A percentile compares a stretch with the other conserved stretches of the same genome.
phyloP scores from a whole-genome alignment of 2,329 filamentous ascomycete species.

The Penicillium sp. region DNA sequence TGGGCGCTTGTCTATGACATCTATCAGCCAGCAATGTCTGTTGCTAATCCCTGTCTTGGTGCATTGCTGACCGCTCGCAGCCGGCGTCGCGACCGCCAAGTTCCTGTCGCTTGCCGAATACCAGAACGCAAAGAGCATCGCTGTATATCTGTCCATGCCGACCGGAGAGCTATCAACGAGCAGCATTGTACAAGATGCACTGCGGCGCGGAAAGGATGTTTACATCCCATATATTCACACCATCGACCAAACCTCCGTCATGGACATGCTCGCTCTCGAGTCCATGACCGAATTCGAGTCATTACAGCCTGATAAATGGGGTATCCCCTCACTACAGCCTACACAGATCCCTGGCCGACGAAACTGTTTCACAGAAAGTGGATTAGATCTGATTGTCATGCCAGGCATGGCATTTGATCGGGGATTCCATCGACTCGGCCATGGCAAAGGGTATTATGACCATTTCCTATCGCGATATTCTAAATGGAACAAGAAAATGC shows the following conservation, averaged over 20 bases:
- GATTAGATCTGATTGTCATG: constrained; percentile 82
- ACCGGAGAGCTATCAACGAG: constrained; percentile 80
- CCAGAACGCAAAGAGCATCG: constrained; percentile 69
- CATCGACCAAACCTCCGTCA: constrained; percentile 63
- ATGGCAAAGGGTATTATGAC: constrained; percentile 97
- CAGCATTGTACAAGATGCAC: constrained; percentile 75
- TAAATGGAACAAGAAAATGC: constrained; percentile 47
- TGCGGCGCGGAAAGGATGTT: constrained; percentile 74
- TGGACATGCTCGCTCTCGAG: constrained; percentile 89
- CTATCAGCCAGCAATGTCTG: constrained; percentile 69
- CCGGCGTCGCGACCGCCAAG: constrained; percentile 61
- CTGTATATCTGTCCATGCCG: constrained; percentile 93
- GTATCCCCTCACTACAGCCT: constrained; percentile 79
- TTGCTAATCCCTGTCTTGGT: constrained; percentile 3
- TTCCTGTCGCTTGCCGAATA: constrained; percentile 72
- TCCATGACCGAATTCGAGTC: constrained; percentile 74
- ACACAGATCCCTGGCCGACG: constrained; percentile 64
- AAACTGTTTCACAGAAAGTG: constrained; percentile 61
- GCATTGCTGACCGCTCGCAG: constrained; percentile 47
- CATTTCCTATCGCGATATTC: constrained; percentile 79
- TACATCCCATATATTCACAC: constrained; percentile 88
- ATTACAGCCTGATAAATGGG: constrained; percentile 79
- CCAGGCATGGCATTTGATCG: constrained; percentile 90
- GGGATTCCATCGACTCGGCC: constrained; percentile 73
- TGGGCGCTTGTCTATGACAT: constrained; percentile 59